Conservation (phyloP, 495 filamentous ascomycete species). For the Margaritispora aquatica region DNA sequence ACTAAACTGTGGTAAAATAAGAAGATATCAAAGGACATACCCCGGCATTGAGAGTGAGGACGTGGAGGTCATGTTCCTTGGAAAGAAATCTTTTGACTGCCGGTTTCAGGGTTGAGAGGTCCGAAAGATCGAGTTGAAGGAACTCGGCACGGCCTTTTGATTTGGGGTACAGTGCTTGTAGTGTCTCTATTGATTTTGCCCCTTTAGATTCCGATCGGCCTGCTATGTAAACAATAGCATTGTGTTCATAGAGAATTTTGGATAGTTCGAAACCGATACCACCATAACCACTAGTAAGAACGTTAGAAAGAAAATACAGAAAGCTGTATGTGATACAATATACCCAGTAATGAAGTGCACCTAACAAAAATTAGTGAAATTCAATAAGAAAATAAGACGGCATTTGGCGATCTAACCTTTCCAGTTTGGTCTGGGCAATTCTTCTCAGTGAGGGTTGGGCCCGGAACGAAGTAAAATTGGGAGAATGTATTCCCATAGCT, state of each 20-base stretch:
- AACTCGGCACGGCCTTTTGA: conserved; percentile 24
- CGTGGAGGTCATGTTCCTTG: conserved; percentile 37
- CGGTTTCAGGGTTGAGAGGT: conserved; percentile 38
- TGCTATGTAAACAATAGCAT: conserved; percentile 26
- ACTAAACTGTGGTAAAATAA: too few relatives aligned
- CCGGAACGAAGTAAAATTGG: conserved; percentile 7
- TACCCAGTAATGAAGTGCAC: conserved; percentile 16
- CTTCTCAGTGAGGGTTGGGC: conserved; percentile 5
- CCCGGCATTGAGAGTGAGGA: conserved; percentile 45
- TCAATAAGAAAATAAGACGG: background rate
- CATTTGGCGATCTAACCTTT: background rate
- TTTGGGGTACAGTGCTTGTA: conserved; percentile 24
- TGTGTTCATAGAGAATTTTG: conserved; percentile 34
- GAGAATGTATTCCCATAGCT: too few relatives aligned
- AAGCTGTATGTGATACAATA: too few relatives aligned
- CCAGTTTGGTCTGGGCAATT: conserved; percentile 6
- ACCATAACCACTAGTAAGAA: too few relatives aligned
- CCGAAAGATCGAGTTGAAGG: conserved; percentile 37
- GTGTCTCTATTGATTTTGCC: conserved; percentile 30
- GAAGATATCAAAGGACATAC: too few relatives aligned
- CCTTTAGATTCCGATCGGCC: conserved; percentile 24
- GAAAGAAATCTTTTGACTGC: conserved; percentile 33
- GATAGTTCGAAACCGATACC: conserved; percentile 34
- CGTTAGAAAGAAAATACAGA: too few relatives aligned
- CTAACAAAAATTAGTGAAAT: background rate